Percentiles rank a stretch among this genome's conserved stretches.
Evolutionary conservation across 2,329 filamentous ascomycete species (phyloP).

Genomic region (Elsinoe arachidis): DNA sequence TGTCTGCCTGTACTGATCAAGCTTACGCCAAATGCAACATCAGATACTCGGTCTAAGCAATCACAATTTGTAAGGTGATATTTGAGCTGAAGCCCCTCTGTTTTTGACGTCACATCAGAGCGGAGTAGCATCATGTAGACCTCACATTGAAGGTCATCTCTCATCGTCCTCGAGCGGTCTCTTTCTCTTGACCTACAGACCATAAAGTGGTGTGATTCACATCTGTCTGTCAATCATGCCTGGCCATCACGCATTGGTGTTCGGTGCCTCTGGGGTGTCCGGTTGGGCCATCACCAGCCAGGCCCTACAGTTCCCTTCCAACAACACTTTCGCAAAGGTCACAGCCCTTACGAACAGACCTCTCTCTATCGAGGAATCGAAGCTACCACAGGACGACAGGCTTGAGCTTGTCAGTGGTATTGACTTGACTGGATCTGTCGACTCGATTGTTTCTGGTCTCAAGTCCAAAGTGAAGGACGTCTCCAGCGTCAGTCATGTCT

Average conservation of each 20-base stretch:
- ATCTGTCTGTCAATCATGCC: neutral
- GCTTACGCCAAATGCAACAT: too few species aligned
- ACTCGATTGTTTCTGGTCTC: conserved; percentile 20
- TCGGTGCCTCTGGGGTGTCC: conserved; percentile 41
- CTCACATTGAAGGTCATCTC: too few species aligned
- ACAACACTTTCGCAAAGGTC: conserved; percentile 37
- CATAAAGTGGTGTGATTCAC: neutral
- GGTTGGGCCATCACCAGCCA: conserved; percentile 43
- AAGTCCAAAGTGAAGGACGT: conserved; percentile 26
- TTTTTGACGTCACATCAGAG: too few species aligned
- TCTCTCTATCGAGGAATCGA: conserved; percentile 23
- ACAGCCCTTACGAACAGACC: conserved; percentile 43
- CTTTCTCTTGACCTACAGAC: too few species aligned
- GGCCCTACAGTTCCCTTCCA: conserved; percentile 38
- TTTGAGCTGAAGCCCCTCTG: too few species aligned
- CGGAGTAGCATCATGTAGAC: too few species aligned
- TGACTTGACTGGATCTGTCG: conserved; percentile 28
- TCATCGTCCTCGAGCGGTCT: too few species aligned
- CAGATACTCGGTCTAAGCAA: too few species aligned
- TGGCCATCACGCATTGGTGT: conserved; percentile 22
- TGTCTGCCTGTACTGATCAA: too few species aligned
- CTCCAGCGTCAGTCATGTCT: conserved; percentile 36
- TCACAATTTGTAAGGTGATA: too few species aligned
- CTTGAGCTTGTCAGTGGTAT: conserved; percentile 36
- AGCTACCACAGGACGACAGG: conserved; percentile 34